Evolutionary conservation across 2,329 filamentous ascomycete species (phyloP).

Genomic region (Hypoxylon sp.): DNA sequence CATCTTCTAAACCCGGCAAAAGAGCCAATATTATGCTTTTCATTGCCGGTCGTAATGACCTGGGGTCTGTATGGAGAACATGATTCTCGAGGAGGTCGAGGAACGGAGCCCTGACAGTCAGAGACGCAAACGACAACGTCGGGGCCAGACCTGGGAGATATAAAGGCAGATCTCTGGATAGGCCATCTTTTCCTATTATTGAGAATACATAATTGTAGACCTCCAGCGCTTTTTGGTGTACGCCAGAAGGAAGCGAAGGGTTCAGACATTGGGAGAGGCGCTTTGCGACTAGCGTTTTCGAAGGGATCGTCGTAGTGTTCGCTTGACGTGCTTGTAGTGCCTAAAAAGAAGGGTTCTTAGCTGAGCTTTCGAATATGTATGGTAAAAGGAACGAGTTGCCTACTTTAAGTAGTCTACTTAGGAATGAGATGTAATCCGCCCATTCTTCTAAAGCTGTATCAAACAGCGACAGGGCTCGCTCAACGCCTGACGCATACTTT

Average conservation of each 20-base stretch:
- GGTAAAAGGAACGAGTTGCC: slow-evolving; percentile 32
- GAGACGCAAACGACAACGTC: slow-evolving; percentile 92
- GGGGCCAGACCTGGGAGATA: slow-evolving; percentile 92
- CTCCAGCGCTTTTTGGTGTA: slow-evolving; percentile 97
- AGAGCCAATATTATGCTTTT: slow-evolving; percentile 92
- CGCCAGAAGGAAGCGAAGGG: slow-evolving; percentile 91
- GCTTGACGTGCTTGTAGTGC: slow-evolving; percentile 89
- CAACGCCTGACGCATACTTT: slow-evolving; percentile 89
- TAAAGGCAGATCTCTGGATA: slow-evolving; percentile 85
- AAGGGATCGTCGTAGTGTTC: slow-evolving; percentile 79
- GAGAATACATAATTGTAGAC: slow-evolving; percentile 93
- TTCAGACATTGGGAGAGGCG: slow-evolving; percentile 96
- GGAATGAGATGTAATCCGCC: slow-evolving; percentile 99
- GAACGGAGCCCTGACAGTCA: slow-evolving; percentile 89
- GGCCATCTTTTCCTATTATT: slow-evolving; percentile 83
- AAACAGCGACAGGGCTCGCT: slow-evolving; percentile 89
- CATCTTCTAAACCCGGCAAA: slow-evolving; percentile 92
- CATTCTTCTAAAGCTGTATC: slow-evolving; percentile 96
- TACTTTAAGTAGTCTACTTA: slow-evolving; percentile 91
- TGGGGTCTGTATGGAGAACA: slow-evolving; percentile 79
- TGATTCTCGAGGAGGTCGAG: slow-evolving; percentile 86
- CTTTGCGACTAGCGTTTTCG: slow-evolving; percentile 87
- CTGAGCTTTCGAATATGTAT: slow-evolving; percentile 27
- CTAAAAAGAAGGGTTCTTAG: slow-evolving; percentile 62
- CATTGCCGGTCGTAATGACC: slow-evolving; percentile 84